Base-by-base conservation (phyloP, 192 early-diverging fungal genomes). In the Coemansia sp. region DNA sequence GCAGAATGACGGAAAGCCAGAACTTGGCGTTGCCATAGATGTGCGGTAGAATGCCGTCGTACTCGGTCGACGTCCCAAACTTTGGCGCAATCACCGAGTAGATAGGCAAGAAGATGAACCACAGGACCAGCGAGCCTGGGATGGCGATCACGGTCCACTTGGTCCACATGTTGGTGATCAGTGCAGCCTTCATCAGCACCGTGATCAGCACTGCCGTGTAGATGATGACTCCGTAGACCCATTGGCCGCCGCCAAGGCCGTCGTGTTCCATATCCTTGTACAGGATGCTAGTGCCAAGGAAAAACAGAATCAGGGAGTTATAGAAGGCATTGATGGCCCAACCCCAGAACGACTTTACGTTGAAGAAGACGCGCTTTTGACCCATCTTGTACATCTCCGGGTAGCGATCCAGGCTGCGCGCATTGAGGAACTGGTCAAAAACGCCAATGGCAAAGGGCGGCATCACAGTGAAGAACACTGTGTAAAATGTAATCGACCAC, bases 341-440 rank as follows among this genome's bases (percentile, higher is more conserved):
- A 23, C 88, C 86, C 93, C 95, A 97, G 80, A 98, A 98, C 26
- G 84, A 84, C 49, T 81, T 83, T 58, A 90, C 88, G 77, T 95
- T 96, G 82, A 97, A 92, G 58, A 90, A 92, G 22, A 74, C 75
- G 23, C 69, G 61, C 58, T 64, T 71, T 56, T 77, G 81, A 19
- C 89, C 89, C 44, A 92, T 83, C 86, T 87, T 87, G 73, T 99
- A 99, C 87, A 99, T 87, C 83, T 99, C 96, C 9, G 97, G 97
- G 72, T 99, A 99, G 21, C 89, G 87, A 73, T 99, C 95, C 24
- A 99, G 74, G 84, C 94, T 94, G 62, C 97, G 86, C 41, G 94
- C 92, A 54, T 88, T 91, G 25, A 95, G 87, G 73, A 88, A 93
- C 74, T 96, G 94, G 76, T 99, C 97, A 83, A 99, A 99, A n/a